Base-by-base conservation (phyloP, 192 early-diverging fungal genomes). In the Coemansia sp. region DNA sequence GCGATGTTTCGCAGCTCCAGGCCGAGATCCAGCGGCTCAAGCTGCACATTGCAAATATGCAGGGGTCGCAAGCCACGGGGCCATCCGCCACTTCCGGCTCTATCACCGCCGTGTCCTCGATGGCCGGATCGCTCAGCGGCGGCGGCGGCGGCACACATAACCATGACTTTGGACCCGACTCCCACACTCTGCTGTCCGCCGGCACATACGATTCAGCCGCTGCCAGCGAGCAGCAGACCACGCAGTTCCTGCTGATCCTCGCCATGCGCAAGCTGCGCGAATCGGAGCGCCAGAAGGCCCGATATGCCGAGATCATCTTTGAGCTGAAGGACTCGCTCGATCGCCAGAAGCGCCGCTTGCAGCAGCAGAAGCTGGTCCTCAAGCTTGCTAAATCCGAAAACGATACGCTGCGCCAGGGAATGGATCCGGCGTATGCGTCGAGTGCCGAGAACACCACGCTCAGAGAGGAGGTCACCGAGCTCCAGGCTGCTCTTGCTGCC, bases 1-100 rank as follows among this genome's bases (percentile, higher is more conserved):
- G 85, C 40, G 86, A 88, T 41, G 86, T 89, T 5, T 72, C 85
- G n/a, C 86, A 88, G 71, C 73, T 88, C 13, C 78, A 86, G 46
- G 86, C 85, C 4, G 87, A 88, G 68, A 87, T 88, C 20, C 85
- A 84, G 67, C 66, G 79, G 38, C 78, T 88, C 42, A 85, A 84
- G 63, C 61, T 69, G 9, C 86, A 88, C 14, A 38, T 87, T 13
- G 72, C 70, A 2, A 61, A 84, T 19, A 45, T 72, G 69, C 61
- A 51, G 16, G 38, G 32, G 4, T 59, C 38, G 9, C 57, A 32
- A 13, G 17, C 20, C 32, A 11, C 57, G 5, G 14, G 3, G 19
- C 32, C 32, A 32, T 19, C 20, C 8, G 51, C 51, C 0, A 59
- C 38, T 3, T 41, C 57, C 5, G 57, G 57, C 37, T 39, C 57